Conservation (phyloP, 1,139 yeast genomes). For the Hyphopichia pseudoburtonii region DNA sequence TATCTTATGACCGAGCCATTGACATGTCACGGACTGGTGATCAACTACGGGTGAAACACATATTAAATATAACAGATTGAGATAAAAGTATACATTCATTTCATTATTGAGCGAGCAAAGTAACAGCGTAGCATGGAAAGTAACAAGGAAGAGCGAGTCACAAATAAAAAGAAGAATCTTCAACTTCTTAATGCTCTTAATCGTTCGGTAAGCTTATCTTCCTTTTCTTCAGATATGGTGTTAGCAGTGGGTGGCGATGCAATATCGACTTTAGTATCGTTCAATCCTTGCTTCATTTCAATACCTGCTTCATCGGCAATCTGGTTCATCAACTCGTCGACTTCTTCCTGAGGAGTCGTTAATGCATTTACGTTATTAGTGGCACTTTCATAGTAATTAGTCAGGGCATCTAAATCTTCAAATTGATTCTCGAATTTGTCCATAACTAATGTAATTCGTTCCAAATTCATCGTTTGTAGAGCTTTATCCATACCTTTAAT, state of each 20-base stretch:
- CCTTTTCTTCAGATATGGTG: conserved; percentile 65
- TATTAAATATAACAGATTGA: no score
- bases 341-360: conserved; percentile 93
- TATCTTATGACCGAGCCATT: no score
- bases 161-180: no score
- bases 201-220: conserved; percentile 84
- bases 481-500: conserved; percentile 97
- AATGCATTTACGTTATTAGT: conserved; percentile 87
- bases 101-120: no score
- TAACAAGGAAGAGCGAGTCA: no score
- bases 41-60: no score
- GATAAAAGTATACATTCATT: no score
- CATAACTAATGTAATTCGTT: conserved; percentile 90
- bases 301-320: conserved; percentile 98
- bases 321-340: conserved; percentile 84
- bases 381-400: conserved; percentile 89
- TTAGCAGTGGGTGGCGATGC: conserved; percentile 41
- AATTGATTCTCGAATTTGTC: conserved; percentile 95
- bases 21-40: no score
- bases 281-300: conserved; percentile 81
- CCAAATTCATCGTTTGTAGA: conserved; percentile 92
- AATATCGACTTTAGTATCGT: conserved; percentile 52
- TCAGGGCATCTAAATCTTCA: conserved; percentile 92
- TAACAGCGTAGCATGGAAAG: no score
- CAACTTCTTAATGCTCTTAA: conserved; percentile 65